Base-by-base conservation (phyloP, 768 basidiomycete species). In the Phaffia tasmanica region DNA sequence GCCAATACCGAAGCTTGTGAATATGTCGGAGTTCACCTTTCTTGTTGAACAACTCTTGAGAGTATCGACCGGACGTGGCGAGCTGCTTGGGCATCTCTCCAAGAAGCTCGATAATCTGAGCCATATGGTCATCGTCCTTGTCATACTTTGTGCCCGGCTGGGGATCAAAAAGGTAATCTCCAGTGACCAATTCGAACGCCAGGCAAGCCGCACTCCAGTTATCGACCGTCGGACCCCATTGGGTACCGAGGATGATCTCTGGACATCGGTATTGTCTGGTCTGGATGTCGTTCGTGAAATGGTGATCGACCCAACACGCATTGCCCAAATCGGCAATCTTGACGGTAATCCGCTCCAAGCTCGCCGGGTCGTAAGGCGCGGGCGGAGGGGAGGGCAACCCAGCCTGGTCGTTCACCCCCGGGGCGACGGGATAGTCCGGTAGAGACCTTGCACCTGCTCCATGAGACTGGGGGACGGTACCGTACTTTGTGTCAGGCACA, bases 301-400 rank as follows among this genome's bases (percentile, higher is more conserved):
- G 95, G 71, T 97, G 89, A 73, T 77, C 74, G 84, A 90, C 90
- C 19, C 89, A 91, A 47, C 91, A 92, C 29, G 91, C 92, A 76
- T 98, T 98, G 9, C 95, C 95, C 62, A 99, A 78, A 81, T 99
- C 95, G 35, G 94, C 95, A 74, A 99, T 98, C 81, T 98, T 97
- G 62, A 99, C 95, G 7, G 92, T 97, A 69, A 98, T 95, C 75
- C 84, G 83, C 73, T 88, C 84, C 73, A 76, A 70, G 23, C 71
- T 68, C 14, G 71, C 72, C 0, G 74, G 72, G 67, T 75, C 75
- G 71, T 75, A 75, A 1, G 62, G 62, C 32, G 58, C 55, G 0
- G 74, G 72, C 16, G 72, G 70, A 23, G 79, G 79, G 35, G 35
- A 42, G 11, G 78, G 78, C 4, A 79, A 73, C 11, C 75, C 76